phyloP scores from a whole-genome alignment of 345 rosid genomes.

The Gossypium australe region DNA sequence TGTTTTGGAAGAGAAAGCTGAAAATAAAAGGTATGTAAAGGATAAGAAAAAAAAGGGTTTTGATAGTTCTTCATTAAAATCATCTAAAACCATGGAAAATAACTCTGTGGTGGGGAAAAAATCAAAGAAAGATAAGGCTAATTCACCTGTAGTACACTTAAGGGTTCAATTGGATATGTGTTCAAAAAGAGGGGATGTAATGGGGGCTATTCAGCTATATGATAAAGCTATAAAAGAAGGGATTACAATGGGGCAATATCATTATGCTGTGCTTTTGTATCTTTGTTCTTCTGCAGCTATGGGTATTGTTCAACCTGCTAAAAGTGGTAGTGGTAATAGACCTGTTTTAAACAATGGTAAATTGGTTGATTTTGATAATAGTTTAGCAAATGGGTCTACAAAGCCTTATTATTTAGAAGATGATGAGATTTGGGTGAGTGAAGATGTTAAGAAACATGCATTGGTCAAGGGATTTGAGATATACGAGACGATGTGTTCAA shows the following conservation, averaged over 20 bases:
- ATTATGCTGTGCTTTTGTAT: constrained; percentile 50
- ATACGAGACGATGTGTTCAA: constrained; percentile 40
- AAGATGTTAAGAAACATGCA: constrained; percentile 47
- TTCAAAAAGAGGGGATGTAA: constrained; percentile 53
- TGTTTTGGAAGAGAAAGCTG: constrained; percentile 24
- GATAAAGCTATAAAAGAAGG: constrained; percentile 45
- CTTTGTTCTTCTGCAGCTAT: constrained; percentile 69
- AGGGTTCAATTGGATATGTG: constrained; percentile 48
- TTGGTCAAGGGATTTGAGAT: constrained; percentile 54
- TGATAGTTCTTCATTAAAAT: constrained; percentile 16
- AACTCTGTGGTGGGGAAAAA: constrained; percentile 7
- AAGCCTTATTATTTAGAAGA: constrained; percentile 13
- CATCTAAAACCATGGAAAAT: neutral
- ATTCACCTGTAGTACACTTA: constrained; percentile 20
- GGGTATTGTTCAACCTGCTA: constrained; percentile 58
- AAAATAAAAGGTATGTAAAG: constrained; percentile 16
- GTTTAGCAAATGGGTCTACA: constrained; percentile 6
- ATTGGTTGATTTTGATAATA: constrained; percentile 6
- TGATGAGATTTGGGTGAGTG: constrained; percentile 31
- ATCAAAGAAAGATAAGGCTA: constrained; percentile 29
- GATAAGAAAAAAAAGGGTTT: constrained; percentile 20
- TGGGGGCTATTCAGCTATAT: constrained; percentile 45
- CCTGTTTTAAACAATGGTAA: constrained; percentile 4
- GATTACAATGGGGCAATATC: constrained; percentile 40
- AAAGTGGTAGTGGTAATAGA: constrained; percentile 44